Evolutionary conservation across 2,329 filamentous ascomycete genomes (phyloP).

Genomic region (Pseudocercospora musae): DNA sequence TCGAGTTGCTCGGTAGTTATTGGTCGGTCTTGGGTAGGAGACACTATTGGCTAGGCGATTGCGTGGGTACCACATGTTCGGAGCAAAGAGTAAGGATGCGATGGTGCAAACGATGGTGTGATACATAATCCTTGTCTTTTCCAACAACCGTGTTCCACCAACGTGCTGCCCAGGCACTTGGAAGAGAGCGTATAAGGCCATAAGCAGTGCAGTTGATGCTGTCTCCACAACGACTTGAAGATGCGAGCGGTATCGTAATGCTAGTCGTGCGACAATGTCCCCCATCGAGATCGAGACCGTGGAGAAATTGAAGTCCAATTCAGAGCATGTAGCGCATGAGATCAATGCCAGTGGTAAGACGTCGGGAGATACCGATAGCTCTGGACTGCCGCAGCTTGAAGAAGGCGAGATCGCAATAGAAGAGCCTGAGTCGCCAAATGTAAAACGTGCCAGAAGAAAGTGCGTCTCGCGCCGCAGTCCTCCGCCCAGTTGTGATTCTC

Average conservation of each 20-base stretch:
- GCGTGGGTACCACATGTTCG: not conserved
- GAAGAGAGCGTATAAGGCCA: not conserved
- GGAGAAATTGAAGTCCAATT: not conserved
- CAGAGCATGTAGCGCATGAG: not conserved
- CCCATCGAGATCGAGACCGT: not conserved
- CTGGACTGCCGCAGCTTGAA: not conserved
- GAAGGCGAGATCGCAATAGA: too few species aligned
- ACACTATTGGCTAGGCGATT: not conserved
- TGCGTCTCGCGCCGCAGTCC: too few species aligned
- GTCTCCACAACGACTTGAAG: too few species aligned
- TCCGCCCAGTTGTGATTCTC: too few species aligned
- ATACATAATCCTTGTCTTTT: not conserved
- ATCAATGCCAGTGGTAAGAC: not conserved
- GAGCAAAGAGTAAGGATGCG: not conserved
- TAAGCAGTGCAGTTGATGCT: not conserved
- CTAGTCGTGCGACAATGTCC: not conserved
- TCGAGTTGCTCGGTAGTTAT: not conserved
- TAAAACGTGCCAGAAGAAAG: too few species aligned
- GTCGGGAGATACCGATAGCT: slow-evolving; percentile 37
- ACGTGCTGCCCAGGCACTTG: not conserved
- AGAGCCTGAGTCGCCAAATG: too few species aligned
- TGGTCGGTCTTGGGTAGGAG: not conserved
- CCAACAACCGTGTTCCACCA: not conserved
- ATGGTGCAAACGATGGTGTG: not conserved
- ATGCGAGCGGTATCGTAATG: too few species aligned